Evolutionary conservation across 805 yeast species (phyloP), one percentile per base, ranked within the genome.

Genomic region (Torulaspora delbrueckii): DNA sequence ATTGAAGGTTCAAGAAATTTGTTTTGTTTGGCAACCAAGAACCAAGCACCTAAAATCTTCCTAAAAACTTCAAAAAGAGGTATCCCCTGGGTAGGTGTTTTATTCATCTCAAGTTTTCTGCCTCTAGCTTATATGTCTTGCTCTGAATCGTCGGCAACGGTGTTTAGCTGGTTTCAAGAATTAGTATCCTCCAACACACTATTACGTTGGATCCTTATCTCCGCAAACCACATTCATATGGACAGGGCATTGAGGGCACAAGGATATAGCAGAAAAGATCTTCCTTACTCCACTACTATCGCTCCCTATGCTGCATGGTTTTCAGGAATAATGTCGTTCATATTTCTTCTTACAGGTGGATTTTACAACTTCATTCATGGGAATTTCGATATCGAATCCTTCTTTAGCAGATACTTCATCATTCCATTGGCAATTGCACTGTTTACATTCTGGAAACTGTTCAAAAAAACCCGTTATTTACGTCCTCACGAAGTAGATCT

Each of bases 51-150:
- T 30, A 67, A 67, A 44, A 57, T 73, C 25, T 74, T 82, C 45
- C 80, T 81, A 28, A 83, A 83, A 67, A 78, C 86, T 49, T 95
- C 87, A 63, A 75, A 84, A 53, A 71, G 69, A 43, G 96, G 96
- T 47, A 76, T 95, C 59, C 96, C 96, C 13, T 62, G 84, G 43
- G 78, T 76, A 42, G 91, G 88, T 14, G 78, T 85, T 56, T 51
- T 65, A 5, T 63, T 81, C 27, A 71, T 81, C 38, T 66, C 75
- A 34, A 33, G 57, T 3, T 83, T 84, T 70, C 76, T 82, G 55
- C 69, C 75, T 37, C 72, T 86, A 58, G 88, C 87, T 2, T 86
- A 70, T 66, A 81, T 86, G 87, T 76, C 80, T 42, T 78, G 76
- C 27, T 72, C 84, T 2, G 63, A 77, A 6, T 66, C 74, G 7